phyloP scores from a whole-genome alignment of 768 basidiomycete genomes.

The Phylloporus scabripes region DNA sequence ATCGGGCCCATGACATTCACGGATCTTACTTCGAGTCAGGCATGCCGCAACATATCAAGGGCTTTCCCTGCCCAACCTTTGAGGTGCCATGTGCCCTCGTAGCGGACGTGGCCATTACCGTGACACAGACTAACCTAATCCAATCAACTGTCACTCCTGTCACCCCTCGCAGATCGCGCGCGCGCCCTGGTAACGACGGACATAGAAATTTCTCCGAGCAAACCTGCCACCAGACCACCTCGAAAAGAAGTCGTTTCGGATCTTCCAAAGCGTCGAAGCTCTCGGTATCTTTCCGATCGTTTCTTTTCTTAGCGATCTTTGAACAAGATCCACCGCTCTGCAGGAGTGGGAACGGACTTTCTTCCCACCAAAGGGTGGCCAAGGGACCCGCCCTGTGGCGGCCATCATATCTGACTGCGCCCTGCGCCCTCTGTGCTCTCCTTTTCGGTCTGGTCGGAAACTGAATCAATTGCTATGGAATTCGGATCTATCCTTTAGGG shows the following conservation, averaged over 20 bases:
- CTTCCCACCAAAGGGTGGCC: background rate
- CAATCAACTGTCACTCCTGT: background rate
- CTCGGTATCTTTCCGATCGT: background rate
- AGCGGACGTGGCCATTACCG: background rate
- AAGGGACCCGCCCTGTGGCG: background rate
- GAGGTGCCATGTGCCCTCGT: background rate
- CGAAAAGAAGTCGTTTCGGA: background rate
- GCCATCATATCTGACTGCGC: background rate
- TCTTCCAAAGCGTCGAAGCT: background rate
- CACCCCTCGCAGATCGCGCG: background rate
- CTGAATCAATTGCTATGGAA: background rate
- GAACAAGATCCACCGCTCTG: background rate
- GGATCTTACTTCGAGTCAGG: background rate
- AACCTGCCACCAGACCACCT: background rate
- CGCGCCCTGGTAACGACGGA: background rate
- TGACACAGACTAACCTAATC: background rate
- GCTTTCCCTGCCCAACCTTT: background rate
- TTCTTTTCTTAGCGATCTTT: background rate
- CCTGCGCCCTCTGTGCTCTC: background rate
- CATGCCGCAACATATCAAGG: background rate
- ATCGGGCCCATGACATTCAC: background rate
- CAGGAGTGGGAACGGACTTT: background rate
- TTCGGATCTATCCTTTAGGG: background rate
- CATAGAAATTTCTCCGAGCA: background rate
- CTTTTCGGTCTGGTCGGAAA: background rate